Evolutionary conservation across 495 filamentous ascomycete genomes (phyloP).

Genomic region (Cudoniella acicularis): DNA sequence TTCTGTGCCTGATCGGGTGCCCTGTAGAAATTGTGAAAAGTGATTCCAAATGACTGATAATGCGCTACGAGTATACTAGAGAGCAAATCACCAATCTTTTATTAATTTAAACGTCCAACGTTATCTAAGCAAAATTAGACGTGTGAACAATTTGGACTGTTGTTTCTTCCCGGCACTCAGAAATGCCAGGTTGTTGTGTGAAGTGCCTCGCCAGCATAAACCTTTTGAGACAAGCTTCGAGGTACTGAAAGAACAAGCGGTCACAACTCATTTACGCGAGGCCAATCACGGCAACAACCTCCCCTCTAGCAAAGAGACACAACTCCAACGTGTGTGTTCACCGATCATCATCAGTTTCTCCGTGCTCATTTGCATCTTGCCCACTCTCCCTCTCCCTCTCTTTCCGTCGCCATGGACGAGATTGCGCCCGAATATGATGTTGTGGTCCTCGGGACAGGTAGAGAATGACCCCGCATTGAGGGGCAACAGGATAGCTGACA

Average conservation of each 20-base stretch:
- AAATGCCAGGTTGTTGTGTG: neutral
- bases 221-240: slow-evolving; percentile 11
- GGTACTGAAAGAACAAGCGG: neutral
- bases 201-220: slow-evolving; percentile 12
- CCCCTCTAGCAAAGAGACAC: slow-evolving; percentile 5
- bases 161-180: too few species aligned
- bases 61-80: too few species aligned
- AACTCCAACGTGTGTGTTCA: slow-evolving; percentile 15
- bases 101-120: too few species aligned
- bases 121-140: too few species aligned
- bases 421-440: slow-evolving; percentile 97
- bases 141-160: too few species aligned
- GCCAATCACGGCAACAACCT: slow-evolving; percentile 19
- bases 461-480: slow-evolving; percentile 37
- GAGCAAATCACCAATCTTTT: too few species aligned
- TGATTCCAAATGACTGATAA: too few species aligned
- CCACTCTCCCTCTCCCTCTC: neutral
- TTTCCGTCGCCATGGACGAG: slow-evolving; percentile 69
- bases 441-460: slow-evolving; percentile 95
- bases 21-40: too few species aligned
- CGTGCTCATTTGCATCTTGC: slow-evolving; percentile 6
- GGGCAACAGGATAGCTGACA: slow-evolving; percentile 21
- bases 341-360: slow-evolving; percentile 17
- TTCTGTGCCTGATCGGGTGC: too few species aligned
- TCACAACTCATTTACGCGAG: slow-evolving; percentile 16